Conservation (phyloP, 1,139 yeast species). For the Kodamaea anthophila region DNA sequence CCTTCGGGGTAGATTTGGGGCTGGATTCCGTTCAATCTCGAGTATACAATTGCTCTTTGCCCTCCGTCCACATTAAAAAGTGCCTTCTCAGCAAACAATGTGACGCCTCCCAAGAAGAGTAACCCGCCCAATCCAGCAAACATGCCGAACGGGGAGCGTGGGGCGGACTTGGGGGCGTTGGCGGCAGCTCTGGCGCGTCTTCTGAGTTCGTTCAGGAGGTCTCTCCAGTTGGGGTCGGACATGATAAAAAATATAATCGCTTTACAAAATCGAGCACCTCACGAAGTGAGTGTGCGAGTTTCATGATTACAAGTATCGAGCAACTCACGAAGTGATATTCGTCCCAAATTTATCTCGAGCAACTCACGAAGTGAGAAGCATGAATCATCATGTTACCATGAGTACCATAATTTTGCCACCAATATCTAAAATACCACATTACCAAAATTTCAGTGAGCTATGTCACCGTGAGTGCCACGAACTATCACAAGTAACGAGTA, state of each 20-base stretch:
- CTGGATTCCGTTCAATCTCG: conserved; percentile 81
- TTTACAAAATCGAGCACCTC: not conserved
- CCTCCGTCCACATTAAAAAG: conserved; percentile 98
- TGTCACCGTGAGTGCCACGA: no score
- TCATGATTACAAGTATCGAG: no score
- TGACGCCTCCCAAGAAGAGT: conserved; percentile 65
- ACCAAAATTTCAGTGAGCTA: no score
- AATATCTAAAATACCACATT: no score
- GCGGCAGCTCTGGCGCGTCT: conserved; percentile 41
- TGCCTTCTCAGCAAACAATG: conserved; percentile 62
- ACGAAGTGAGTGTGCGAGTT: no score
- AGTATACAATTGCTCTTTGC: conserved; percentile 92
- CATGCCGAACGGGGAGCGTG: conserved; percentile 50
- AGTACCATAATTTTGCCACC: no score
- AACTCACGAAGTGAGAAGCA: no score
- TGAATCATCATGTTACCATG: no score
- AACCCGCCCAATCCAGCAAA: conserved; percentile 80
- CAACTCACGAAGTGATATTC: conserved; percentile 1
- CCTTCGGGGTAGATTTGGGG: conserved; percentile 89
- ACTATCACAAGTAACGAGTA: no score
- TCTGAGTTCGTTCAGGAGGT: conserved; percentile 59
- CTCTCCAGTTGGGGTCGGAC: conserved; percentile 61
- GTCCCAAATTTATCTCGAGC: no score
- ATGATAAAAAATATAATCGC: conserved; percentile 13
- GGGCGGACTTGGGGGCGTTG: conserved; percentile 35